phyloP scores from a whole-genome alignment of 768 basidiomycete genomes.

The Termitomyces titanicus region DNA sequence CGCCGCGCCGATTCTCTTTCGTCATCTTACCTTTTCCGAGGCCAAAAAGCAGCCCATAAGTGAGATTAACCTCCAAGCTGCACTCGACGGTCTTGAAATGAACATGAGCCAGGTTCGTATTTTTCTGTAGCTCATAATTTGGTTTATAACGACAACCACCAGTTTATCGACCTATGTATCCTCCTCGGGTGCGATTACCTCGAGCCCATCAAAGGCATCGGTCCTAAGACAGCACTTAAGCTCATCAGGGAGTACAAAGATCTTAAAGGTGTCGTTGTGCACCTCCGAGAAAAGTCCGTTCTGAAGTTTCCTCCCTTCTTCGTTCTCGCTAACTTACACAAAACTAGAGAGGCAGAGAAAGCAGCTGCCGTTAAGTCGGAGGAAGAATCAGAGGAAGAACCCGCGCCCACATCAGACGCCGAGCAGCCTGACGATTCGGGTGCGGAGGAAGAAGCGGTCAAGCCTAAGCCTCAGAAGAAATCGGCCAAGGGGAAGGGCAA shows the following conservation, averaged over 20 bases:
- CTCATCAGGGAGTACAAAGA: constrained; percentile 79
- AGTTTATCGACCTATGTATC: constrained; percentile 97
- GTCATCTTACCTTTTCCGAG: constrained; percentile 97
- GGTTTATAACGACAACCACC: background rate
- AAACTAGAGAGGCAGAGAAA: constrained; percentile 39
- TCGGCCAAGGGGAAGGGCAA: constrained; percentile 41
- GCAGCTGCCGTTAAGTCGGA: constrained; percentile 31
- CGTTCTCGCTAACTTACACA: background rate
- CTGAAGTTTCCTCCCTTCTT: background rate
- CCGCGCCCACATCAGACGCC: constrained; percentile 42
- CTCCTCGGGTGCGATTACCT: constrained; percentile 98
- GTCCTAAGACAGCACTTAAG: constrained; percentile 94
- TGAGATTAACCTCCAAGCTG: constrained; percentile 81
- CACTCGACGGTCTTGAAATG: constrained; percentile 88
- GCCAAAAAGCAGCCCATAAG: constrained; percentile 96
- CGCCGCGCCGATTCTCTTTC: constrained; percentile 83
- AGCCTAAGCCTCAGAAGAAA: constrained; percentile 36
- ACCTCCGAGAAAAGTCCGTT: constrained; percentile 72
- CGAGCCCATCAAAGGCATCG: constrained; percentile 96
- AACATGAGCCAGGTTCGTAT: constrained; percentile 77
- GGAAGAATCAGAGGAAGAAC: constrained; percentile 29
- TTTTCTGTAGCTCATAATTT: background rate
- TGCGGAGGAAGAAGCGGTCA: constrained; percentile 22
- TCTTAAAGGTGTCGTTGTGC: constrained; percentile 69
- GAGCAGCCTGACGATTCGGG: constrained; percentile 35